A percentile compares a stretch with the other conserved stretches of the same genome.
These are phyloP conservation scores for Didymella lethalis DNA, from an alignment of 2,329 filamentous ascomycete species.

Conservation along the genomic window DNA sequence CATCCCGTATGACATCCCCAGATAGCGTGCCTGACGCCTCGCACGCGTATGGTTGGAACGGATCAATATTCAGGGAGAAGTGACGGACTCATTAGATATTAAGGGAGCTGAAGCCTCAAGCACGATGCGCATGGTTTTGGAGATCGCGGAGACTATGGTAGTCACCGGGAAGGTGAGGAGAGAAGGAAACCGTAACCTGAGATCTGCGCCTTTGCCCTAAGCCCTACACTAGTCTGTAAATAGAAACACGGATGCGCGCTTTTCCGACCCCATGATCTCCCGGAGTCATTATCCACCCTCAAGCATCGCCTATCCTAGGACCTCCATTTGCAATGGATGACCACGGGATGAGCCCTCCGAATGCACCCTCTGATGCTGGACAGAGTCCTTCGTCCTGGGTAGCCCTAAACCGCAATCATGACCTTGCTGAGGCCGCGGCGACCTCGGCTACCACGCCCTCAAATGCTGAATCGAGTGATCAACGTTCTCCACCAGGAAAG, in stretches of 20 bases:
- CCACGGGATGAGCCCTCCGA: constrained; percentile 8
- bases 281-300: constrained; percentile 17
- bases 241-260: constrained; percentile 1
- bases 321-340: constrained; percentile 14
- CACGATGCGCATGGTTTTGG: neutral
- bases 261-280: constrained; percentile 17
- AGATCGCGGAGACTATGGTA: neutral
- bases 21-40: neutral
- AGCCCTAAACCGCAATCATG: constrained; percentile 22
- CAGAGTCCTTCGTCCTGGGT: constrained; percentile 15
- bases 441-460: constrained; percentile 24
- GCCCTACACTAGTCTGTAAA: neutral
- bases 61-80: neutral
- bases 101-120: too few relatives aligned
- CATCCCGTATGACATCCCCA: neutral
- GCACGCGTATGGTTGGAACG: constrained; percentile 1
- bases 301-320: constrained; percentile 11
- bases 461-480: constrained; percentile 31
- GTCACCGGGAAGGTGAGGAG: neutral
- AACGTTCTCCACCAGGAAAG: constrained; percentile 39
- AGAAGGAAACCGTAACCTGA: neutral
- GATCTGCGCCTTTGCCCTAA: constrained; percentile 1
- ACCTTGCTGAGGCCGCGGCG: constrained; percentile 17
- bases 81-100: neutral
- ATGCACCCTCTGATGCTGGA: constrained; percentile 23